Conservation (phyloP, 805 yeast genomes). For the Nakazawaea molendinolei region DNA sequence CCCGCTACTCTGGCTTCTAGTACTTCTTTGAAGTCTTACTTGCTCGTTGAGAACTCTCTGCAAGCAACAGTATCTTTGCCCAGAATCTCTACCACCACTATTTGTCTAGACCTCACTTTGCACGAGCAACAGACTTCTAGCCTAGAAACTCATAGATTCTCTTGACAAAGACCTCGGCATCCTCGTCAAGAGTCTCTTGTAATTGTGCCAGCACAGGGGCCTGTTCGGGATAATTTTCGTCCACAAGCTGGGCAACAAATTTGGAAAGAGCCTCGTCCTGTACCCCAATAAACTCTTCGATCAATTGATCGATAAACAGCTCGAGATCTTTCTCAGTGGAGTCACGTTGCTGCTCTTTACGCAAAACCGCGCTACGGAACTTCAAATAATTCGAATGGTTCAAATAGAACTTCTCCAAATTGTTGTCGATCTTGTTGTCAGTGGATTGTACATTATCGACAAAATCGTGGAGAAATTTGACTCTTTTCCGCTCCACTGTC, state of each 20-base stretch:
- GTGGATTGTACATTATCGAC: slow-evolving; percentile 18
- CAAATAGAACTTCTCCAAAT: slow-evolving; percentile 26
- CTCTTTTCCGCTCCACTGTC: slow-evolving; percentile 17
- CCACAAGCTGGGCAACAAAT: slow-evolving; percentile 33
- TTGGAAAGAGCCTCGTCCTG: slow-evolving; percentile 43
- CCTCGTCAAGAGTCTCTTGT: slow-evolving; percentile 41
- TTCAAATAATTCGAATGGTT: slow-evolving; percentile 39
- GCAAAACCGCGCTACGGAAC: slow-evolving; percentile 27
- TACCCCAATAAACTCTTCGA: slow-evolving; percentile 48
- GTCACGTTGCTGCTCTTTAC: slow-evolving; percentile 39
- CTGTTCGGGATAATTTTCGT: slow-evolving; percentile 23
- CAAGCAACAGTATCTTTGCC: too few relatives aligned
- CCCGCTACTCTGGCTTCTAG: too few relatives aligned
- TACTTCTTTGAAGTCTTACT: too few relatives aligned
- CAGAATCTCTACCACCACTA: too few relatives aligned
- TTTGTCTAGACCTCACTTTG: too few relatives aligned
- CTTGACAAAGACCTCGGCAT: slow-evolving; percentile 25
- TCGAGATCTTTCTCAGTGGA: slow-evolving; percentile 29
- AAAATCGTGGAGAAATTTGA: slow-evolving; percentile 22
- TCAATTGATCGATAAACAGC: slow-evolving; percentile 31
- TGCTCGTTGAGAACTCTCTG: too few relatives aligned
- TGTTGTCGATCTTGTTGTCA: slow-evolving; percentile 27
- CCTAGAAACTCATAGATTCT: slow-evolving; percentile 8
- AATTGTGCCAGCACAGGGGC: slow-evolving; percentile 36
- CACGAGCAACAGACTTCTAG: too few relatives aligned